Base-by-base conservation (phyloP, 2,329 filamentous ascomycete species). In the Dactylellina cionopaga region DNA sequence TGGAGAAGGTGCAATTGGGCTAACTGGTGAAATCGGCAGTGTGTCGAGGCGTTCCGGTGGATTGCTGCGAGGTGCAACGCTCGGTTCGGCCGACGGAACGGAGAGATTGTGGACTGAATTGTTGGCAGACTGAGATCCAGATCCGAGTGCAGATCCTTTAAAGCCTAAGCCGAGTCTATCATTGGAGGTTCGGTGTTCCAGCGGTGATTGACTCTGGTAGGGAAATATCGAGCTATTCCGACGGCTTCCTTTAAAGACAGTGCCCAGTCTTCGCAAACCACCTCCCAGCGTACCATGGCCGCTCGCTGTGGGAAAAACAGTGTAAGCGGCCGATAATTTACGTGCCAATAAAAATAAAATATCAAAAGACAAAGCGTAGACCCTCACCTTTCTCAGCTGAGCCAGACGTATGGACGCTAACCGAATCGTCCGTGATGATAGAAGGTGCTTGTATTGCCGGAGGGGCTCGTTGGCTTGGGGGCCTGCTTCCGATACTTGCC, bases 371-470 rank as follows among this genome's bases (percentile, higher is more conserved):
- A 25, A 39, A 17, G n/a, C 35, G n/a, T 17, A 10, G n/a, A 56
- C 17, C 15, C 62, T 63, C 37, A 74, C 69, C 69, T 60, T 66
- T 74, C 24, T 76, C 75, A 46, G 74, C 82, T 49, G 83, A 85
- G 76, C 81, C 72, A 60, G 82, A 82, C 66, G 86, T 87, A 73
- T 83, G 84, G 74, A 86, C 84, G 76, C 85, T 86, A 65, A 83
- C 81, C 64, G 82, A 80, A 78, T 88, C 86, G 76, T 88, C 86
- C 44, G 80, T 77, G 56, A 80, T 77, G 46, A 78, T 77, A n/a
- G 77, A 80, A 52, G 81, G 75, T 58, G 76, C 76, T 79, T 70
- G 82, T 80, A 73, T 78, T 78, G 56, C 81, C 80, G 56, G 80
- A 75, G 55, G 78, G 4, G 68, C 68, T 37, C 68, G 68, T 37